Percentiles rank a stretch among this genome's conserved stretches.
Evolutionary conservation across 345 rosid genomes (phyloP).

Genomic region (Salix brachista): DNA sequence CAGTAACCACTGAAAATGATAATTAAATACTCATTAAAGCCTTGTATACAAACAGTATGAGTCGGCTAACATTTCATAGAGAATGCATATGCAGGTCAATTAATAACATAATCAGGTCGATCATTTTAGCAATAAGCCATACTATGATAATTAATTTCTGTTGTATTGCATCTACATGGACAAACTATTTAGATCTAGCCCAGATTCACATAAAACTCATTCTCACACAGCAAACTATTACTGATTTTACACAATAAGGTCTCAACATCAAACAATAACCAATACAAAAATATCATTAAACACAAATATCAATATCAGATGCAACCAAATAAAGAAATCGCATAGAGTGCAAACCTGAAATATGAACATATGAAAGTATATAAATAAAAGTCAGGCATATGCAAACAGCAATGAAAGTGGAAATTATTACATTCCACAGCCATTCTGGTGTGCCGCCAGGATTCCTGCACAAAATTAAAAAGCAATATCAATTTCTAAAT

Average conservation of each 20-base stretch:
- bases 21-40: not conserved
- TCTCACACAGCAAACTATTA: not conserved
- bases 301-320: not conserved
- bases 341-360: slow-evolving; percentile 54
- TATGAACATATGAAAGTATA: slow-evolving; percentile 81
- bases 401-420: slow-evolving; percentile 54
- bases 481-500: slow-evolving; percentile 10
- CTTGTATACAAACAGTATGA: not conserved
- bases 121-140: not conserved
- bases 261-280: not conserved
- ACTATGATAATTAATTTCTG: not conserved
- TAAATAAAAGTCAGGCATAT: slow-evolving; percentile 71
- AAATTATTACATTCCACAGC: slow-evolving; percentile 56
- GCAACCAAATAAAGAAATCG: slow-evolving; percentile 16
- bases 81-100: not conserved
- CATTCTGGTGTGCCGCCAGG: slow-evolving; percentile 88
- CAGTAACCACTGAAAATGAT: not conserved
- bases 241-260: not conserved
- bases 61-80: not conserved
- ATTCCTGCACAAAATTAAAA: slow-evolving; percentile 47
- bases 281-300: not conserved
- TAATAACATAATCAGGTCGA: not conserved
- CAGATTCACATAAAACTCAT: not conserved
- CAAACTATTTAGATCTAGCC: not conserved
- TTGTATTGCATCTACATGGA: not conserved